Percentiles rank a stretch among this genome's conserved stretches.
Conservation (phyloP, 2,329 filamentous ascomycete genomes). For the Curvularia lunata region DNA sequence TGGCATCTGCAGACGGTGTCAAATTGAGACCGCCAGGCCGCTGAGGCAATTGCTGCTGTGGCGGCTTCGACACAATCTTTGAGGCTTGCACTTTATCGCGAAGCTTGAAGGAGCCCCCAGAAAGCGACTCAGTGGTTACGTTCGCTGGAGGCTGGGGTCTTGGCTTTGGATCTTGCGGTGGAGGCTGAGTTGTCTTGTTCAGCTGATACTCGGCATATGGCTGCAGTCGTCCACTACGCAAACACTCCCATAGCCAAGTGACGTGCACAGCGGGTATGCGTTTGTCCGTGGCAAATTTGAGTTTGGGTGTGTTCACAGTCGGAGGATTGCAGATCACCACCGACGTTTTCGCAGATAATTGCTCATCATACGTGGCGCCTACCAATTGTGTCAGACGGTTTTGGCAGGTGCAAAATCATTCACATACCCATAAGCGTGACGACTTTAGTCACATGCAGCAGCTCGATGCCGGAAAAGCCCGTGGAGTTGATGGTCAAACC, state of each 20-base stretch:
- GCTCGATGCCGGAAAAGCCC: constrained; percentile 81
- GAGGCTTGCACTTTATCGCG: constrained; percentile 26
- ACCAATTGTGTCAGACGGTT: constrained; percentile 23
- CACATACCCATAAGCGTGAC: constrained; percentile 70
- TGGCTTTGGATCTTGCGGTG: constrained; percentile 20
- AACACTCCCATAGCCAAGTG: constrained; percentile 85
- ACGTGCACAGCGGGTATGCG: constrained; percentile 79
- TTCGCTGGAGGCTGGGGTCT: constrained; percentile 23
- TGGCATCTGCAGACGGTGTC: constrained; percentile 27
- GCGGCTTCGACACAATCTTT: constrained; percentile 25
- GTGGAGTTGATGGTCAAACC: constrained; percentile 78
- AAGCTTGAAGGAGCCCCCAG: constrained; percentile 30
- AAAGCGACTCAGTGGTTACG: constrained; percentile 28
- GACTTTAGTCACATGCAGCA: constrained; percentile 81
- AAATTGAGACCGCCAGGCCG: constrained; percentile 35
- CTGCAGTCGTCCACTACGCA: constrained; percentile 60
- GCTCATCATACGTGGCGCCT: constrained; percentile 81
- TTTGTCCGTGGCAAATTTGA: constrained; percentile 76
- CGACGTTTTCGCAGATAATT: constrained; percentile 72
- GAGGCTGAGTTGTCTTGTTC: constrained; percentile 25
- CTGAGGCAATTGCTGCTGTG: constrained; percentile 20
- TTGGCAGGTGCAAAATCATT: constrained; percentile 9
- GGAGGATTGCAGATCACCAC: constrained; percentile 74
- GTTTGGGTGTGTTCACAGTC: constrained; percentile 71
- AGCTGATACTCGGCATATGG: constrained; percentile 54